Base-by-base conservation (phyloP, 2,329 filamentous ascomycete genomes). In the Stagonosporopsis chrysanthemi region DNA sequence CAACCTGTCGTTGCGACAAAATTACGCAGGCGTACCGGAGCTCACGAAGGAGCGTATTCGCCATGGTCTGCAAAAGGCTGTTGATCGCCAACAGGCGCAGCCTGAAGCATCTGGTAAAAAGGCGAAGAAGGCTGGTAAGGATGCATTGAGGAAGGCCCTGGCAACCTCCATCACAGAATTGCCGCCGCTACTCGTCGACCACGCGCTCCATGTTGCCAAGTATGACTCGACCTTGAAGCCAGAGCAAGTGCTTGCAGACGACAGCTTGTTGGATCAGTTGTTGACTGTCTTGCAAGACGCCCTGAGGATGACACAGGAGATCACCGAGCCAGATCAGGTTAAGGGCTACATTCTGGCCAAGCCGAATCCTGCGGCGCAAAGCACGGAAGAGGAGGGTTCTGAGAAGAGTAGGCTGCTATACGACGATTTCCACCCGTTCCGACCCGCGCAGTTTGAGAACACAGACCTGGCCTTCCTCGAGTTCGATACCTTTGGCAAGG, bases 351-450 rank as follows among this genome's bases (percentile, higher is more conserved):
- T 99, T 58, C 84, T 99, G 58, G 92, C 92, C 0, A 96, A 87
- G 62, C 72, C 76, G 14, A 77, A 76, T 46, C 68, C 78, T 12
- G 63, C 68, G 12, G 63, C 71, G 35, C 36, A 65, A 15, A 70
- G 70, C 26, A 74, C 77, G 9, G 78, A 73, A 0, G 73, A 77
- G 4, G 80, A 78, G 51, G 72, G 78, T 9, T 76, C 79, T 4
- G 79, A 81, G 8, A 75, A 75, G 55, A 67, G 65, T 6, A 77
- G 73, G 11, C 72, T 95, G 6, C 80, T 96, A 2, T 99, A 97
- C 70, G 90, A 97, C 52, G 95, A 99, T 68, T 98, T 97, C 68
- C 94, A 98, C 66, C 95, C 95, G 0, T 98, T 98, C 75, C 81
- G 89, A 36, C 95, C 95, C 0, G 81, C 83, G 22, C 94, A 98